These are phyloP conservation scores for Rhamnella rubrinervis DNA, from an alignment of 331 rosid species.

Conservation along the genomic window DNA sequence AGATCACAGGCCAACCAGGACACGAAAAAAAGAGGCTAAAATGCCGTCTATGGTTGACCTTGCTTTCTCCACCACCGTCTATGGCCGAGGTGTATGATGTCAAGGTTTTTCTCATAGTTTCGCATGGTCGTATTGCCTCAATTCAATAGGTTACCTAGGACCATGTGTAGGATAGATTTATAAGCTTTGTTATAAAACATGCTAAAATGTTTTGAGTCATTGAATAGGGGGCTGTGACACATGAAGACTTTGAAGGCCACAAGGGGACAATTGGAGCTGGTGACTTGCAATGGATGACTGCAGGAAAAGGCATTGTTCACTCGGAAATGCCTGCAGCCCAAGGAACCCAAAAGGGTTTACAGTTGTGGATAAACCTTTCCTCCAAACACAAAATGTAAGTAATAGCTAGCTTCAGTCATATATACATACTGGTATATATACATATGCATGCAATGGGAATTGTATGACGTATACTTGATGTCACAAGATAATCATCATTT, in stretches of 20 bases:
- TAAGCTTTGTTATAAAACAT: too few relatives aligned
- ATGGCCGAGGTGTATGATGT: not conserved
- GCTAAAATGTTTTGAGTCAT: not conserved
- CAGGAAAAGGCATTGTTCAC: constrained; percentile 95
- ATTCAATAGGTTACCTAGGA: too few relatives aligned
- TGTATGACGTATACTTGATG: constrained; percentile 26
- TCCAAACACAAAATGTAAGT: constrained; percentile 79
- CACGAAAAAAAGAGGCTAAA: not conserved
- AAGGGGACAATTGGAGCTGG: constrained; percentile 84
- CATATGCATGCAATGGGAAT: not conserved
- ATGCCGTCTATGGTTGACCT: not conserved
- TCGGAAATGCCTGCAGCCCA: constrained; percentile 94
- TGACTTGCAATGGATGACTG: constrained; percentile 98
- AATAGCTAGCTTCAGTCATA: not conserved
- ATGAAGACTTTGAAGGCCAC: constrained; percentile 94
- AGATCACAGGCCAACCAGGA: not conserved
- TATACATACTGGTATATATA: not conserved
- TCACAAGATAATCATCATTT: constrained; percentile 7
- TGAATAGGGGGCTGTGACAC: constrained; percentile 66
- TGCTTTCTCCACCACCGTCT: not conserved
- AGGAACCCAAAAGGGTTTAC: constrained; percentile 86
- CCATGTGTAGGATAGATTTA: too few relatives aligned
- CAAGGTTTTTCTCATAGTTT: too few relatives aligned
- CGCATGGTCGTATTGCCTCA: too few relatives aligned
- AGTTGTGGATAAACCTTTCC: constrained; percentile 87